phyloP scores from a whole-genome alignment of 495 filamentous ascomycete genomes.

The Neurospora pannonica region DNA sequence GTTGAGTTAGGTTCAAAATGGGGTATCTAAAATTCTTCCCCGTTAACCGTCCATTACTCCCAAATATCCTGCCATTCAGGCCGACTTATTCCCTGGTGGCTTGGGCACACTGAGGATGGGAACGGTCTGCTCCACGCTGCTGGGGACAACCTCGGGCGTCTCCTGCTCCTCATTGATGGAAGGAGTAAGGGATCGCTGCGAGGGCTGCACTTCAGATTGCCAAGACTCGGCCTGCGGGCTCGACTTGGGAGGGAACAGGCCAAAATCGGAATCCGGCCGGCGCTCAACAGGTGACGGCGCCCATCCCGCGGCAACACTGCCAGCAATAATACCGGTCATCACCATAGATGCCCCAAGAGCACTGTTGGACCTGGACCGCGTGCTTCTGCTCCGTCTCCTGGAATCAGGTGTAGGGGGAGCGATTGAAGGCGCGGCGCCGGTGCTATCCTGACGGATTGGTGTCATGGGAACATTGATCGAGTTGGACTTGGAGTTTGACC shows the following conservation, averaged over 20 bases:
- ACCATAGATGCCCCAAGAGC: slow-evolving; percentile 75
- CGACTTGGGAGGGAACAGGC: slow-evolving; percentile 10
- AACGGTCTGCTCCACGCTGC: slow-evolving; percentile 19
- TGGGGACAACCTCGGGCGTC: slow-evolving; percentile 15
- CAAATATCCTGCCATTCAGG: background rate
- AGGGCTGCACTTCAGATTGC: slow-evolving; percentile 10
- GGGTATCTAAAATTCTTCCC: background rate
- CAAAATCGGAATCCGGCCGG: slow-evolving; percentile 19
- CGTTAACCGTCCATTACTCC: background rate
- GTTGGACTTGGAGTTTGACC: slow-evolving; percentile 55
- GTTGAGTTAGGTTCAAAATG: background rate
- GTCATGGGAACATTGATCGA: slow-evolving; percentile 54
- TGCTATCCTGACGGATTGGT: slow-evolving; percentile 48
- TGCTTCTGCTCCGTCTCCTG: slow-evolving; percentile 53
- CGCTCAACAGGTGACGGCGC: slow-evolving; percentile 60
- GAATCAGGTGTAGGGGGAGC: slow-evolving; percentile 59
- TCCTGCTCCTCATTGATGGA: slow-evolving; percentile 31
- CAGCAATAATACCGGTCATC: slow-evolving; percentile 81
- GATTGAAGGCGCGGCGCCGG: slow-evolving; percentile 37
- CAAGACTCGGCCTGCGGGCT: background rate
- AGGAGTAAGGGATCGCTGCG: slow-evolving; percentile 16
- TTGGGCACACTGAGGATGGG: slow-evolving; percentile 33
- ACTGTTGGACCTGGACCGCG: slow-evolving; percentile 79
- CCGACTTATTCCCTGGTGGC: slow-evolving; percentile 14
- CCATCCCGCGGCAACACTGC: slow-evolving; percentile 75